These are phyloP conservation scores for Eimeria falciformis DNA, from an alignment of 169 alveolate species.

Conservation along the genomic window DNA sequence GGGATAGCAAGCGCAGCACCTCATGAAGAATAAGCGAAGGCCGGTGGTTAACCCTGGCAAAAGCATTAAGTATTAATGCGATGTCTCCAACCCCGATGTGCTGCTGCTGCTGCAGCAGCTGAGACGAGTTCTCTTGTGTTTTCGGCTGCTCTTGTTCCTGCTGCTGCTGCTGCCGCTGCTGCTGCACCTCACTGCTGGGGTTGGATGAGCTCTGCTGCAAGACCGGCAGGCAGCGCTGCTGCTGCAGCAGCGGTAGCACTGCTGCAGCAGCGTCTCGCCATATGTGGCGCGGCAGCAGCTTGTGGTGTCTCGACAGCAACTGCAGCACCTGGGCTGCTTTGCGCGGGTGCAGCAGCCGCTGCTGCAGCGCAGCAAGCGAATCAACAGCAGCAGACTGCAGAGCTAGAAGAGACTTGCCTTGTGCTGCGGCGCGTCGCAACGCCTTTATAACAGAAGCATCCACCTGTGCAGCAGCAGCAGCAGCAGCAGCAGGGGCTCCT, in stretches of 20 bases:
- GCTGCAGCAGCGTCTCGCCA: constrained; percentile 51
- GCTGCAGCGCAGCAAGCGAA: constrained; percentile 15
- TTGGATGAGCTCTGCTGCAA: constrained; percentile 30
- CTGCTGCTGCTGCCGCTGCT: not conserved
- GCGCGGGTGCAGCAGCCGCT: constrained; percentile 22
- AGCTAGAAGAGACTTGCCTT: not conserved
- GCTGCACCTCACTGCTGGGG: not conserved
- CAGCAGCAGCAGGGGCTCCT: not conserved
- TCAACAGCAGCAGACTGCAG: constrained; percentile 21
- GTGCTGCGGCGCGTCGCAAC: not conserved
- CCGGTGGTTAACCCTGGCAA: constrained; percentile 6
- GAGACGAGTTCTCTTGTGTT: not conserved
- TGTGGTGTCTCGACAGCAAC: constrained; percentile 29
- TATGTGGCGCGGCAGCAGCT: not conserved
- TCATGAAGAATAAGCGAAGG: not conserved
- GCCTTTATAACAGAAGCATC: not conserved
- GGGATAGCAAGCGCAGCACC: constrained; percentile 23
- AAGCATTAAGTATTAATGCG: not conserved
- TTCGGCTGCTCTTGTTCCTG: not conserved
- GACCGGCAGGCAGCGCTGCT: not conserved
- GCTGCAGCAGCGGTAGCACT: constrained; percentile 10
- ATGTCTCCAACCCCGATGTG: not conserved
- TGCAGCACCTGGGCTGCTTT: constrained; percentile 58
- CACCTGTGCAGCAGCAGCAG: not conserved
- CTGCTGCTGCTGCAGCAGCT: constrained; percentile 15